Evolutionary conservation across 1,139 yeast species (phyloP), one percentile per base, ranked within the genome.

Genomic region (Insectozyma bohioensis): DNA sequence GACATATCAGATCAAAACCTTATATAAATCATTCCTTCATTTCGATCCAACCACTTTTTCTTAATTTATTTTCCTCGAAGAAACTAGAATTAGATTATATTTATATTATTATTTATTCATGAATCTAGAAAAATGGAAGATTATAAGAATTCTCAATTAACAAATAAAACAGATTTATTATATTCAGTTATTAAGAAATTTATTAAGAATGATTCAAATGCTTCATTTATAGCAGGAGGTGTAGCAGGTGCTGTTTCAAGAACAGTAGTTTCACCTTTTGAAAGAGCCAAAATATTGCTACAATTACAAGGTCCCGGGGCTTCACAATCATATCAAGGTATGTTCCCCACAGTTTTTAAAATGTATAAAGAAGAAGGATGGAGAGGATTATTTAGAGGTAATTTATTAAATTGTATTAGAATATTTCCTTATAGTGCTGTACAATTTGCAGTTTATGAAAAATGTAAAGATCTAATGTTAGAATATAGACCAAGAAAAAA

Each of bases 361-460:
- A 85, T 92, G 76, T 90, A 88, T 72, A 63, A 62, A 33, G 97
- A 88, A 40, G 98, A 92, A 65, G 97, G 97, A 7, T 73, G 86
- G 72, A 68, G 78, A 38, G 97, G 98, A 0, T 68, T 85, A 47
- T 85, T 87, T 58, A 66, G 97, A 32, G 98, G 98, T 1, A 92
- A 92, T 57, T 85, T 90, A 1, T 67, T 87, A 40, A 92, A 92
- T 56, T 90, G 97, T 63, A 60, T 92, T 3, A 67, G 98, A 36
- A 86, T 92, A 20, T 78, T 92, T 42, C 98, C 98, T 0, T 92
- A 92, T 55, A 81, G 94, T 42, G 97, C 98, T 1, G 95, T 90
- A 8, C 98, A 92, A 60, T 92, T 87, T 59, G 78, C 88, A 14
- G 86, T 85, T 4, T 92, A 85, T 60, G 92, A 90, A 48, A 67